Evolutionary conservation across 192 early-diverging fungal genomes (phyloP).

Genomic region (Dissophora globulifera): DNA sequence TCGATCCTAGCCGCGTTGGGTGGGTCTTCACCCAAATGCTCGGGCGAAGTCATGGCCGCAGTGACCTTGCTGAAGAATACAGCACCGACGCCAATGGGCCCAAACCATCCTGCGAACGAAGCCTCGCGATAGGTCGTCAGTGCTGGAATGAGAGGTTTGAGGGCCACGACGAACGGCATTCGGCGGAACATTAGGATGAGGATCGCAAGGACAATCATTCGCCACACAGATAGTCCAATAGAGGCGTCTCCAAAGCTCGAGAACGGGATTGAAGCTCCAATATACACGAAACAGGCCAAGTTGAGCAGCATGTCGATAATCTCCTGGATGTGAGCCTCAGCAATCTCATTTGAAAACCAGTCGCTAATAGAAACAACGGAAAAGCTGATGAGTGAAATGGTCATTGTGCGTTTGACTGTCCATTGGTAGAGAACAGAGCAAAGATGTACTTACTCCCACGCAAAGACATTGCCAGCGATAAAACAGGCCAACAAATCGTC

Average conservation of each 20-base stretch:
- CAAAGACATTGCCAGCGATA: constrained; percentile 80
- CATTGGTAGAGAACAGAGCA: too few species aligned
- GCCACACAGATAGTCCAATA: constrained; percentile 73
- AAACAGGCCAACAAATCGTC: constrained; percentile 85
- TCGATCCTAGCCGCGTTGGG: not conserved
- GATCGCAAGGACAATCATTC: constrained; percentile 69
- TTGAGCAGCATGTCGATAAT: constrained; percentile 90
- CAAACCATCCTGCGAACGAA: constrained; percentile 91
- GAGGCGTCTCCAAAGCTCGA: constrained; percentile 63
- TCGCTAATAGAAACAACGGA: constrained; percentile 47
- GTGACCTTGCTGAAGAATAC: constrained; percentile 63
- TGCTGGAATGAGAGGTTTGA: constrained; percentile 75
- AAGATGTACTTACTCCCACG: constrained; percentile 74
- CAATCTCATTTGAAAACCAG: constrained; percentile 87
- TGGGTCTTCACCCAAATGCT: constrained; percentile 23
- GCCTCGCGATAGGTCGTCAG: constrained; percentile 78
- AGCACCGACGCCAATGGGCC: constrained; percentile 82
- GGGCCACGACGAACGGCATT: constrained; percentile 72
- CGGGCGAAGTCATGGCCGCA: constrained; percentile 7
- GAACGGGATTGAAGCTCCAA: constrained; percentile 85
- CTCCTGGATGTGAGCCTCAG: constrained; percentile 89
- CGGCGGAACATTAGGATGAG: constrained; percentile 77
- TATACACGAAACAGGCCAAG: constrained; percentile 89
- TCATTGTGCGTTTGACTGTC: too few species aligned
- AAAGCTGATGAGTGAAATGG: not conserved